These are phyloP conservation scores for Wickerhamiella sorbophila DNA, from an alignment of 805 yeast species.

Conservation along the genomic window DNA sequence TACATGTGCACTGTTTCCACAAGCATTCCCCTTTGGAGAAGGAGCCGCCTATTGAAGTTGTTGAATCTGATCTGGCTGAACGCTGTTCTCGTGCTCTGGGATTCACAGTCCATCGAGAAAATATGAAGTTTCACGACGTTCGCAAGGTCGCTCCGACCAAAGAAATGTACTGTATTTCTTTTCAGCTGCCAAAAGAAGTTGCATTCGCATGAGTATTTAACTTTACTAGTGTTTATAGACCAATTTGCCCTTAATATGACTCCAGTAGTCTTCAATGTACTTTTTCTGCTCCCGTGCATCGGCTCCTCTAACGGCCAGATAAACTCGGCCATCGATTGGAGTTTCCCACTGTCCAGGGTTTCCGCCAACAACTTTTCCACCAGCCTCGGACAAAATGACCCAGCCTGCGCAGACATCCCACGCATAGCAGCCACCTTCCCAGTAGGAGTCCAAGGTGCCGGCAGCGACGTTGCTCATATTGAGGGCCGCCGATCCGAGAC, in stretches of 20 bases:
- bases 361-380: slow-evolving; percentile 44
- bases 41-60: slow-evolving; percentile 54
- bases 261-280: slow-evolving; percentile 38
- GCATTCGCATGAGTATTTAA: slow-evolving; percentile 16
- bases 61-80: slow-evolving; percentile 50
- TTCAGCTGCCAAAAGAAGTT: slow-evolving; percentile 37
- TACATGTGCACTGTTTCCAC: slow-evolving; percentile 87
- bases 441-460: slow-evolving; percentile 45
- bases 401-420: slow-evolving; percentile 65
- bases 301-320: slow-evolving; percentile 44
- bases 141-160: slow-evolving; percentile 94
- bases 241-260: slow-evolving; percentile 33
- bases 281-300: slow-evolving; percentile 30
- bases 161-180: slow-evolving; percentile 85
- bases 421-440: slow-evolving; percentile 59
- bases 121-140: slow-evolving; percentile 60
- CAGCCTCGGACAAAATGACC: slow-evolving; percentile 45
- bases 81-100: slow-evolving; percentile 36
- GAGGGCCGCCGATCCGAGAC: slow-evolving; percentile 52
- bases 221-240: slow-evolving; percentile 23
- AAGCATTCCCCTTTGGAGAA: slow-evolving; percentile 66
- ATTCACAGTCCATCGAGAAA: slow-evolving; percentile 32
- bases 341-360: slow-evolving; percentile 36
- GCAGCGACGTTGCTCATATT: slow-evolving; percentile 44
- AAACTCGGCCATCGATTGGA: slow-evolving; percentile 38